phyloP scores from a whole-genome alignment of 2,329 filamentous ascomycete species.

The Emmonsia crescens region DNA sequence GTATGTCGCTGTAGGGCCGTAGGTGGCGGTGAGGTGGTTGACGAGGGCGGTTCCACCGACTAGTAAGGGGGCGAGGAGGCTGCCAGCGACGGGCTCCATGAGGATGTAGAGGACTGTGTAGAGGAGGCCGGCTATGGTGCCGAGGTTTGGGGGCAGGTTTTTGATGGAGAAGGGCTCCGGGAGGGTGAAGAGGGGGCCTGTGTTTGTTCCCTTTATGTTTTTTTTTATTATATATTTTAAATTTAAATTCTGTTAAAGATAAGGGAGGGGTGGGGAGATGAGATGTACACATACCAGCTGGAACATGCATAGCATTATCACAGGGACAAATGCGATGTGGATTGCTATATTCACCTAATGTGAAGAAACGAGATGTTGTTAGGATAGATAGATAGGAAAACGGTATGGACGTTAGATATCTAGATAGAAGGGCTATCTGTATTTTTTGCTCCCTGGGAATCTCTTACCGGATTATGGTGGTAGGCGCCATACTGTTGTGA shows the following conservation, averaged over 20 bases:
- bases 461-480: conserved; percentile 51
- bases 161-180: conserved; percentile 45
- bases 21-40: conserved; percentile 61
- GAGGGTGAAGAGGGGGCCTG: conserved; percentile 40
- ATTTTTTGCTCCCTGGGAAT: background rate
- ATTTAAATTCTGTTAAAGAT: background rate
- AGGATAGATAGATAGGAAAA: conserved; percentile 11
- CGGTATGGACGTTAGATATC: conserved; percentile 1
- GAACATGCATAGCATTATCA: conserved; percentile 49
- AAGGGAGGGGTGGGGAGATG: background rate
- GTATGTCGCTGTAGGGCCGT: conserved; percentile 50
- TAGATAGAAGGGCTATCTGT: background rate
- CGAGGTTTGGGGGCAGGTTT: conserved; percentile 49
- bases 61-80: conserved; percentile 62
- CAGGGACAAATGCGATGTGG: conserved; percentile 53
- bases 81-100: conserved; percentile 86
- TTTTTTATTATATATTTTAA: background rate
- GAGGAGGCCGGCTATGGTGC: conserved; percentile 45
- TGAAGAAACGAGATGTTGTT: conserved; percentile 8
- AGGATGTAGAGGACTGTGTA: conserved; percentile 79
- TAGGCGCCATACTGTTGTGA: conserved; percentile 51
- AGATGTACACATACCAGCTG: conserved; percentile 41
- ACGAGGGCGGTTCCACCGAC: conserved; percentile 61
- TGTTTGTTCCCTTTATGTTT: conserved; percentile 44
- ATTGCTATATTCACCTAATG: conserved; percentile 52